Evolutionary conservation across 2,329 filamentous ascomycete species (phyloP).

Genomic region (Lecanicillium sp.): DNA sequence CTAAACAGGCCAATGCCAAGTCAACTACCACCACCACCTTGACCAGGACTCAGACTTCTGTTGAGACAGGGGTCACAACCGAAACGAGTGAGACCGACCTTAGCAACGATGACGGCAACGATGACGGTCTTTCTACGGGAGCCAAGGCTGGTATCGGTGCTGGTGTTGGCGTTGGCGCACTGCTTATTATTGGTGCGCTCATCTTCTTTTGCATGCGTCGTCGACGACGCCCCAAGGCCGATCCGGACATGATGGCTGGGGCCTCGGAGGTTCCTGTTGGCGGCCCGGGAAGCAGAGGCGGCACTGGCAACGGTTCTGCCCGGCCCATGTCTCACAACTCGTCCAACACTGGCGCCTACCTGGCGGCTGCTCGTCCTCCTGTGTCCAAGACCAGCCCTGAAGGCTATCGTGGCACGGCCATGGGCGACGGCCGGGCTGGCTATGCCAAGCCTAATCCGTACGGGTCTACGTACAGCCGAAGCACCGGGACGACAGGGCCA

Average conservation of each 20-base stretch:
- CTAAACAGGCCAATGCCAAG: constrained; percentile 23
- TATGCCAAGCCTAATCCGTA: constrained; percentile 29
- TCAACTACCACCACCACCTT: constrained; percentile 29
- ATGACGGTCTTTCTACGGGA: constrained; percentile 28
- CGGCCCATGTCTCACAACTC: constrained; percentile 22
- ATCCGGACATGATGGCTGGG: constrained; percentile 31
- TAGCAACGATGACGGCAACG: constrained; percentile 8
- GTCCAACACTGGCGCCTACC: constrained; percentile 16
- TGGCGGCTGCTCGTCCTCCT: constrained; percentile 18
- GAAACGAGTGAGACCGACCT: not conserved
- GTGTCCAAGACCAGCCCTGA: constrained; percentile 18
- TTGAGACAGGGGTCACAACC: constrained; percentile 16
- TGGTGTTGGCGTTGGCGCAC: constrained; percentile 27
- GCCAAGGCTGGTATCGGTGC: constrained; percentile 36
- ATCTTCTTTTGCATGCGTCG: constrained; percentile 24
- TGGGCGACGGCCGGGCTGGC: constrained; percentile 29
- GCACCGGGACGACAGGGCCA: constrained; percentile 9
- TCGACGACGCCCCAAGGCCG: constrained; percentile 19
- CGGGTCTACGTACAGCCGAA: constrained; percentile 20
- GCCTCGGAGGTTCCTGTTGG: constrained; percentile 35
- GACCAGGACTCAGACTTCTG: constrained; percentile 17
- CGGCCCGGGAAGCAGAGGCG: constrained; percentile 10
- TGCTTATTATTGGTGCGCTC: constrained; percentile 21
- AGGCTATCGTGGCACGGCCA: constrained; percentile 30
- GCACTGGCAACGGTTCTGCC: constrained; percentile 8